Percentiles rank a stretch among this genome's conserved stretches.
Evolutionary conservation across 768 basidiomycete species (phyloP).

Genomic region (Krasilnikovozyma curviuscula): DNA sequence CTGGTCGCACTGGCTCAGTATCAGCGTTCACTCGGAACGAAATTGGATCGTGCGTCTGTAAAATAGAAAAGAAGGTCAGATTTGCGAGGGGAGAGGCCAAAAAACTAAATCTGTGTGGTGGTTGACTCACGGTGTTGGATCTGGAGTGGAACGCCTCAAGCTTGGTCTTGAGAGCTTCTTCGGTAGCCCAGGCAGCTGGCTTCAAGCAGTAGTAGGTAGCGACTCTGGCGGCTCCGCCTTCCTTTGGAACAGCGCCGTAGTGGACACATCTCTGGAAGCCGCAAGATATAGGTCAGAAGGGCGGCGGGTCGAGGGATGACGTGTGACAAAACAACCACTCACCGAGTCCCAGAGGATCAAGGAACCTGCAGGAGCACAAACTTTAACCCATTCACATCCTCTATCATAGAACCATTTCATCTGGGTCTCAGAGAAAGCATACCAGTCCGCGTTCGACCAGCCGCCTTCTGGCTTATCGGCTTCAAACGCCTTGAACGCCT

Average conservation of each 20-base stretch:
- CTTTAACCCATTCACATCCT: conserved; percentile 25
- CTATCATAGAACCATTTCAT: conserved; percentile 27
- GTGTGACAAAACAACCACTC: too few relatives aligned
- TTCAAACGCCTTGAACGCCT: conserved; percentile 26
- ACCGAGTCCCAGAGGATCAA: too few relatives aligned
- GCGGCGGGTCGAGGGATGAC: too few relatives aligned
- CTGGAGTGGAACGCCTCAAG: background rate
- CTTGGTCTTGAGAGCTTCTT: background rate
- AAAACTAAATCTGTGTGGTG: background rate
- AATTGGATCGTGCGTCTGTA: conserved; percentile 8
- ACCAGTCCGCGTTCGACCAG: conserved; percentile 16
- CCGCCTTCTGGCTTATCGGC: conserved; percentile 16
- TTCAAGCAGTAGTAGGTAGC: conserved; percentile 16
- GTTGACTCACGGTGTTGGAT: background rate
- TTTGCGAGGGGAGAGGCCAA: too few relatives aligned
- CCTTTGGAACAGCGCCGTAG: conserved; percentile 18
- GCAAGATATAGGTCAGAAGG: too few relatives aligned
- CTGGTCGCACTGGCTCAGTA: background rate
- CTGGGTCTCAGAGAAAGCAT: conserved; percentile 16
- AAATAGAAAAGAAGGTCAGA: background rate
- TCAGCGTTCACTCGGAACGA: conserved; percentile 1
- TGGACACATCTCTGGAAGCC: conserved; percentile 17
- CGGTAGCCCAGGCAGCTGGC: conserved; percentile 2
- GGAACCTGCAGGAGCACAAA: conserved; percentile 22
- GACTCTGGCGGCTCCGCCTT: conserved; percentile 14